Base-by-base conservation (phyloP, 257 asterid species). In the Linaria vulgaris region DNA sequence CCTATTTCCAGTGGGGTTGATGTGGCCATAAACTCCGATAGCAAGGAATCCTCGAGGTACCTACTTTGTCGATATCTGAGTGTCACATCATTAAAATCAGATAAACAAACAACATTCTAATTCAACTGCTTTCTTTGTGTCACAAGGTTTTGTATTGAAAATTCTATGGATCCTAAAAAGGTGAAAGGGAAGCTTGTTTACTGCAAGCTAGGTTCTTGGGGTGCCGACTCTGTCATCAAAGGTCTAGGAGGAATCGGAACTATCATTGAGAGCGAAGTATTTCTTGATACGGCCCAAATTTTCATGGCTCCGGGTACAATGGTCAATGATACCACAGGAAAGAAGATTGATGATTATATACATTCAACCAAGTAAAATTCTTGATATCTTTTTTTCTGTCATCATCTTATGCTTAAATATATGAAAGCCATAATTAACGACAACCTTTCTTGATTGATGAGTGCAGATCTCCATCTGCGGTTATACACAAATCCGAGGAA, bases 281-380 rank as follows among this genome's bases (percentile, higher is more conserved):
- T 58, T 71, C 94, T 77, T 39, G 96, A 91, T 67, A 67, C 76
- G 12, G 88, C 96, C 3, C 86, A 78, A 73, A 80, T 88, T 70
- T 91, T 62, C 78, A 85, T 88, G 87, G 85, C 88, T 62, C 98
- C 96, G 0, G 79, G 88, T 57, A 88, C 96, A 16, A 76, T 79
- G 62, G 88, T 91, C 5, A 83, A 81, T 71, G 12, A 69, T 12
- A 80, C 78, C 44, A 61, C 59, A 0, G 98, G 95, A 43, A 63
- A 76, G 73, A 78, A 8, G 59, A 79, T 91, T 25, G 54, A 59
- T 27, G 74, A 73, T 47, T 91, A 88, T 47, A 76, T 88, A 10
- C 74, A 72, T 44, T 84, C 95, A 8, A 75, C 95, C 27, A 80
- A 75, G 98, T 88, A 76, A 25, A 14, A 22, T 6, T 5, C 45